A percentile compares a stretch with the other conserved stretches of the same genome.
phyloP scores from a whole-genome alignment of 2,329 filamentous ascomycete genomes.

The Ascocoryne sarcoides region DNA sequence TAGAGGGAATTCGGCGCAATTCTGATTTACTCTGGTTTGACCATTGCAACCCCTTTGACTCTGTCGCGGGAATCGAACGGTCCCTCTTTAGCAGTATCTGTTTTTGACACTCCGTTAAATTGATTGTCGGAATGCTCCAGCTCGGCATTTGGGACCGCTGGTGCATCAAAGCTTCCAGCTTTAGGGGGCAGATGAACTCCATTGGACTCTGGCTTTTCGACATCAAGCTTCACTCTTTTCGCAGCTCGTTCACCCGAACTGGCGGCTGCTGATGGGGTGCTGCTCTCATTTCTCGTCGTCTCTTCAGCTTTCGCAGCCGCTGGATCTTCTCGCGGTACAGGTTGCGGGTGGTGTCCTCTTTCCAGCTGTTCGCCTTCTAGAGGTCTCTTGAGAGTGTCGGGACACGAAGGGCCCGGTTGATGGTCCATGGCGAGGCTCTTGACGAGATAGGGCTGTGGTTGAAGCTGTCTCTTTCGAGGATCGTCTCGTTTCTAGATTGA shows the following conservation, averaged over 20 bases:
- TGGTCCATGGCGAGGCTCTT: too few species aligned
- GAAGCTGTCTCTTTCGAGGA: too few species aligned
- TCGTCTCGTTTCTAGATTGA: too few species aligned
- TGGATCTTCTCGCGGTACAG: conserved; percentile 23
- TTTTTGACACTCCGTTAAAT: neutral
- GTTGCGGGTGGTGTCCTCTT: conserved; percentile 18
- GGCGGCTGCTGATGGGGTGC: conserved; percentile 18
- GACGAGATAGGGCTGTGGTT: too few species aligned
- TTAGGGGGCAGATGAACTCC: neutral
- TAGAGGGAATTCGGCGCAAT: neutral
- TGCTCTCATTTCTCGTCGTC: conserved; percentile 18
- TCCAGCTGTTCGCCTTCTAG: conserved; percentile 11
- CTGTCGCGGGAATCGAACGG: conserved; percentile 19
- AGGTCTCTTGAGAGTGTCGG: conserved; percentile 22
- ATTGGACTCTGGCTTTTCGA: neutral
- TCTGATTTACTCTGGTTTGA: conserved; percentile 26
- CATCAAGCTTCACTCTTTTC: conserved; percentile 48
- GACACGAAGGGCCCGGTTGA: conserved; percentile 4
- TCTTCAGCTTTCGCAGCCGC: conserved; percentile 27
- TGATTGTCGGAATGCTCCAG: too few species aligned
- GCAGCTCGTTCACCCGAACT: conserved; percentile 35
- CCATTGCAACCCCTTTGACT: conserved; percentile 24
- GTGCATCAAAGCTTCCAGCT: too few species aligned
- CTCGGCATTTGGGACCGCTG: too few species aligned
- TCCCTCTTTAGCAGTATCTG: neutral